Conservation (phyloP, 768 basidiomycete genomes). For the Heimioporus sp. region DNA sequence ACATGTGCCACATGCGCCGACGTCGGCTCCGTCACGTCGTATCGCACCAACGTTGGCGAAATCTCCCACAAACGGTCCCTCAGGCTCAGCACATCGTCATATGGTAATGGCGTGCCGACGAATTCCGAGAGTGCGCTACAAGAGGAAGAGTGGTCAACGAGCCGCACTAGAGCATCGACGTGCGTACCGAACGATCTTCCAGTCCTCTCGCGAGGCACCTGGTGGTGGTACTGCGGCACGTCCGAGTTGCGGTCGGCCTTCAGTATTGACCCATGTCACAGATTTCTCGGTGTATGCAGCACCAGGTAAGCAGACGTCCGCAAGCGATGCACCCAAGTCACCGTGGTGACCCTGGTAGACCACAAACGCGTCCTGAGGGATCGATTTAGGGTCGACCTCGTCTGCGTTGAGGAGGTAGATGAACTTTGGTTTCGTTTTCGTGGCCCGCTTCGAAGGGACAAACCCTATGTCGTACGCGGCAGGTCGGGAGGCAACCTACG, state of each 20-base stretch:
- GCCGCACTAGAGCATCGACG: background rate
- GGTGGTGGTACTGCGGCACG: slow-evolving; percentile 91
- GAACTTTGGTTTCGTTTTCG: slow-evolving; percentile 83
- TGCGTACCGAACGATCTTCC: slow-evolving; percentile 89
- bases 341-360: slow-evolving; percentile 99
- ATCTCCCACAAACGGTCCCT: slow-evolving; percentile 97
- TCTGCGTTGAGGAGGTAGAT: slow-evolving; percentile 96
- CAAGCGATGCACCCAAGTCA: slow-evolving; percentile 92
- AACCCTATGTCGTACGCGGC: slow-evolving; percentile 97
- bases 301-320: slow-evolving; percentile 94
- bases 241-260: slow-evolving; percentile 89
- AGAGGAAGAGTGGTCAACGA: background rate
- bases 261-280: slow-evolving; percentile 95
- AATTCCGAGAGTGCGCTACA: slow-evolving; percentile 85
- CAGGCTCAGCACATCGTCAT: slow-evolving; percentile 80
- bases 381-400: slow-evolving; percentile 83
- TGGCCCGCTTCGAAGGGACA: slow-evolving; percentile 77
- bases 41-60: slow-evolving; percentile 84
- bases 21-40: slow-evolving; percentile 77
- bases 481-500: slow-evolving; percentile 83
- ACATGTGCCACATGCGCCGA: slow-evolving; percentile 68
- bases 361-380: slow-evolving; percentile 91
- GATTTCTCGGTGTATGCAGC: slow-evolving; percentile 93
- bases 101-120: slow-evolving; percentile 76
- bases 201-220: slow-evolving; percentile 94